Base-by-base conservation (phyloP, 164 flowering plant species). In the Hamamelis virginiana region DNA sequence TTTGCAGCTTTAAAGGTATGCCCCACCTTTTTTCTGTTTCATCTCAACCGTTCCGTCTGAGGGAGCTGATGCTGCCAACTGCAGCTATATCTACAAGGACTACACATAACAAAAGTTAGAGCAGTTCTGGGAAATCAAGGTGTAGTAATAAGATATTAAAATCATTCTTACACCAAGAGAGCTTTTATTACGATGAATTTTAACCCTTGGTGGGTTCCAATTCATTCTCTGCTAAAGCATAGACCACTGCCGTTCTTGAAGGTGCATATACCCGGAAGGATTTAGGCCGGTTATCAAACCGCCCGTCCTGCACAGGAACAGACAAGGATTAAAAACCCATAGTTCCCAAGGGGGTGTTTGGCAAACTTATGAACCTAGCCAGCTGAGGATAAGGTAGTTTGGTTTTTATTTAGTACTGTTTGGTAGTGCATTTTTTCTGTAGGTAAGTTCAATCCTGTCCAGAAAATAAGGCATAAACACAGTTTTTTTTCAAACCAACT, bases 231-330 rank as follows among this genome's bases (percentile, higher is more conserved):
- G 68, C 75, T 25, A 80, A 72, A 22, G 88, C 92, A 75, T 96
- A 96, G 33, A 96, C 98, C 45, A 93, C 97, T 23, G 86, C 98
- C 22, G 99, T 90, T 80, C 99, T 84, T 70, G 78, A 68, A 58
- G 99, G 99, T n/a, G 96, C 82, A 66, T 96, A 96, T 21, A 93
- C 77, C 66, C 82, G 67, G 77, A 96, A 85, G 18, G 98, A 96
- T 51, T 65, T 76, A 25, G 99, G 97, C 18, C 99, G 74, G 69
- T 85, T 71, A 68, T 91, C 90, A 57, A 77, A 84, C 83, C 80
- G 65, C 41, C 87, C 89, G 9, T 91, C 98, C 99, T 96, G 91
- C 84, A 83, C 41, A 33, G 41, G 41, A 33, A 2, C 5, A 64
- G 26, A 43, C 57, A 65, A 26, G 52, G 9, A 14, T n/a, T 27